Percentiles rank a stretch among this genome's conserved stretches.
Conservation (phyloP, 2,329 filamentous ascomycete species). For the Penicillium fuscoglaucum region DNA sequence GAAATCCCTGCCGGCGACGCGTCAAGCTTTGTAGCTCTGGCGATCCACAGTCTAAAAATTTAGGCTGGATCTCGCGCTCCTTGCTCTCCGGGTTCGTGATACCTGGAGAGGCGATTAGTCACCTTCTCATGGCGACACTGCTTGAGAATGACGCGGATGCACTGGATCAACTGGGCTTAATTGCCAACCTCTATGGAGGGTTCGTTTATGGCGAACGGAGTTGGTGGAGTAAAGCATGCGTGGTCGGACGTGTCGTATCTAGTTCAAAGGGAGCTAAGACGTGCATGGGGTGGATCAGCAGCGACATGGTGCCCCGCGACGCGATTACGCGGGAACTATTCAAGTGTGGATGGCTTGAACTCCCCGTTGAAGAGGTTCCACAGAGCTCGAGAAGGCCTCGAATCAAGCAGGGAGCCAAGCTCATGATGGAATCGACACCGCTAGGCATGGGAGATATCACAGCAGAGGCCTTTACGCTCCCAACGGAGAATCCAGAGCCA, state of each 20-base stretch:
- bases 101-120: constrained; percentile 54
- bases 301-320: constrained; percentile 43
- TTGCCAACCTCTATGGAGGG: constrained; percentile 55
- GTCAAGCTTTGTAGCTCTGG: constrained; percentile 30
- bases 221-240: constrained; percentile 59
- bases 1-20: constrained; percentile 29
- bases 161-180: constrained; percentile 50
- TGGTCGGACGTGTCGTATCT: constrained; percentile 56
- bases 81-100: constrained; percentile 57
- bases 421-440: constrained; percentile 43
- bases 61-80: constrained; percentile 57
- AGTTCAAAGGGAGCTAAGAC: constrained; percentile 47
- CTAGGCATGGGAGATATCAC: constrained; percentile 42
- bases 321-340: constrained; percentile 27
- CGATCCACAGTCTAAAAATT: constrained; percentile 32
- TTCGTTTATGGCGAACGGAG: constrained; percentile 52
- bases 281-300: constrained; percentile 58
- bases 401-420: constrained; percentile 45
- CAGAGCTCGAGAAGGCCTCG: constrained; percentile 38
- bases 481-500: constrained; percentile 32
- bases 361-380: constrained; percentile 40
- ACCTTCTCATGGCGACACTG: constrained; percentile 57
- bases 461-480: constrained; percentile 41
- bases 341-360: constrained; percentile 52
- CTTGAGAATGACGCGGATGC: constrained; percentile 56